A percentile compares a stretch with the other conserved stretches of the same genome.
phyloP scores from a whole-genome alignment of 2,329 filamentous ascomycete genomes.

The Chalaropsis ovoidea region DNA sequence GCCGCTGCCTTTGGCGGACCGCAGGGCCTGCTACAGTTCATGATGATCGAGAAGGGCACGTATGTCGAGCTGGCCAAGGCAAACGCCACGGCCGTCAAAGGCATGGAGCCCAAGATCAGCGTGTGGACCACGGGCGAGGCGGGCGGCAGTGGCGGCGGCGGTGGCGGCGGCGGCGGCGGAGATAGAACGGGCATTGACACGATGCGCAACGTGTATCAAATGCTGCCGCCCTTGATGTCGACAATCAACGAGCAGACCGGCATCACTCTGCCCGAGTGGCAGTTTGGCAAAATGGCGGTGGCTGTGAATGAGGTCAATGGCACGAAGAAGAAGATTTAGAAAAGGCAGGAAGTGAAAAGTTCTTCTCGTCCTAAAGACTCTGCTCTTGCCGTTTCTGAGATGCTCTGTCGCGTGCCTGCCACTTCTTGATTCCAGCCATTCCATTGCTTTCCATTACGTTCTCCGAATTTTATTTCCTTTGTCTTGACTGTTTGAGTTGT shows the following conservation, averaged over 20 bases:
- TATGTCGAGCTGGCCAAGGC: slow-evolving; percentile 68
- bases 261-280: slow-evolving; percentile 69
- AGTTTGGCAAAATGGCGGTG: slow-evolving; percentile 43
- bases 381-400: not conserved
- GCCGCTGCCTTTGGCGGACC: slow-evolving; percentile 66
- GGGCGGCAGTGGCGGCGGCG: slow-evolving; percentile 34
- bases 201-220: slow-evolving; percentile 75
- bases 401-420: not conserved
- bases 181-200: slow-evolving; percentile 40
- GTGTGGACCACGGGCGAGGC: slow-evolving; percentile 72
- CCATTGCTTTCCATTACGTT: not conserved
- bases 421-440: not conserved
- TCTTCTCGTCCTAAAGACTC: not conserved
- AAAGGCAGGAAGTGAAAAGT: not conserved
- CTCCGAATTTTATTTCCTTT: not conserved
- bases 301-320: slow-evolving; percentile 28
- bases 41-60: slow-evolving; percentile 77
- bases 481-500: not conserved
- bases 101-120: slow-evolving; percentile 78
- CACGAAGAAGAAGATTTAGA: slow-evolving; percentile 17
- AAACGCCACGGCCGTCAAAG: slow-evolving; percentile 64
- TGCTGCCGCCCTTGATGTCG: slow-evolving; percentile 67
- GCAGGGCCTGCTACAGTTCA: slow-evolving; percentile 66
- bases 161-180: slow-evolving; percentile 28
- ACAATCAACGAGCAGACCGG: slow-evolving; percentile 87